phyloP scores from a whole-genome alignment of 78 protist genomes.

The Planoprotostelium fungivorum region DNA sequence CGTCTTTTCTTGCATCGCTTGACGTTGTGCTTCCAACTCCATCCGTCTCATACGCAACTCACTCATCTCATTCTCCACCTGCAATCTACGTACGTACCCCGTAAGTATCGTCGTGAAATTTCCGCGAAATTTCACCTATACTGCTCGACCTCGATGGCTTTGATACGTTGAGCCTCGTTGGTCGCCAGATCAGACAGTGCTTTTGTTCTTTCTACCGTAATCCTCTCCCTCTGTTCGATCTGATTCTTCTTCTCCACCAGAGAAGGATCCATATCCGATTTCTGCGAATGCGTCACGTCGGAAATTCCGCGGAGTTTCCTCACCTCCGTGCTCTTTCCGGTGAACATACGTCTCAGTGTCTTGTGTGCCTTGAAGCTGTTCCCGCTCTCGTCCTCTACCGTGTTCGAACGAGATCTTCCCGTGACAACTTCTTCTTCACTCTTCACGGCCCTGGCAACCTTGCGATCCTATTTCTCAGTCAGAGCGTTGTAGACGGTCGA shows the following conservation, averaged over 20 bases:
- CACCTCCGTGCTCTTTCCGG: not conserved
- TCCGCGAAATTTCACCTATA: not conserved
- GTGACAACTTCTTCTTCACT: too few species aligned
- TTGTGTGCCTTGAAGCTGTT: not conserved
- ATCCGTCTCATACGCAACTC: not conserved
- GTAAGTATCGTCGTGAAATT: too few species aligned
- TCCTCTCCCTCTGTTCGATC: not conserved
- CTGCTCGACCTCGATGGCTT: not conserved
- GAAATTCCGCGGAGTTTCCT: not conserved
- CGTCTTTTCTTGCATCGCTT: not conserved
- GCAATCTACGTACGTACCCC: too few species aligned
- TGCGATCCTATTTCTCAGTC: not conserved
- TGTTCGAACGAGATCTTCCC: not conserved
- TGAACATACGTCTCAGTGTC: not conserved
- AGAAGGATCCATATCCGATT: not conserved
- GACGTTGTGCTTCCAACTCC: not conserved
- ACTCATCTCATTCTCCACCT: not conserved
- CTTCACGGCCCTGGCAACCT: not conserved
- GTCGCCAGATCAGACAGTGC: not conserved
- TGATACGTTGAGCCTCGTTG: not conserved
- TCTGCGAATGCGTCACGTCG: not conserved
- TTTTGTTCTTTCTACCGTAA: not conserved
- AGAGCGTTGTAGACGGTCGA: too few species aligned
- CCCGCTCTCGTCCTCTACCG: not conserved
- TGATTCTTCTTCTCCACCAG: not conserved